Conservation (phyloP, 345 rosid species). For the Arabis hirsuta region DNA sequence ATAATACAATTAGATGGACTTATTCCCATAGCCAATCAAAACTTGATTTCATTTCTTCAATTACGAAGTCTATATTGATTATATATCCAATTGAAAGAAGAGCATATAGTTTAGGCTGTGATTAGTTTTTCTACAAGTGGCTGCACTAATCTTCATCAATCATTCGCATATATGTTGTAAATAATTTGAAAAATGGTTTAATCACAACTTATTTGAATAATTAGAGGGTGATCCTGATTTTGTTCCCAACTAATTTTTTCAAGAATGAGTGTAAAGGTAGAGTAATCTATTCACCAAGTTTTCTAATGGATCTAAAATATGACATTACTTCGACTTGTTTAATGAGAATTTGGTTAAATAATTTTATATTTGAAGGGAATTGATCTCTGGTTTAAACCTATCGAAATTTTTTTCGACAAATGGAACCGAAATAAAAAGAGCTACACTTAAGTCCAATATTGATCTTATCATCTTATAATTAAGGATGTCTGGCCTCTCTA, state of each 20-base stretch:
- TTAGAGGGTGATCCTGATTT: too few species aligned
- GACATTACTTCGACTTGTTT: too few species aligned
- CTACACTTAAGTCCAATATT: not conserved
- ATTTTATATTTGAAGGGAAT: too few species aligned
- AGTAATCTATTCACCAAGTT: too few species aligned
- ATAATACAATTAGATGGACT: constrained; percentile 15
- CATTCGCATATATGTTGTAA: constrained; percentile 15
- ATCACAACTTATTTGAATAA: constrained; percentile 7
- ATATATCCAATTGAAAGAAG: not conserved
- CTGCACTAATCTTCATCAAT: not conserved
- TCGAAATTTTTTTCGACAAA: too few species aligned
- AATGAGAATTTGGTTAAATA: too few species aligned
- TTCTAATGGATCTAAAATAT: too few species aligned
- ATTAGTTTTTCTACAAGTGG: constrained; percentile 15
- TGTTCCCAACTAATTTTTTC: too few species aligned
- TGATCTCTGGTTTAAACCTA: too few species aligned
- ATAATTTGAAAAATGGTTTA: constrained; percentile 15
- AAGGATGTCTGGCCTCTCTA: not conserved
- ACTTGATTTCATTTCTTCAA: not conserved
- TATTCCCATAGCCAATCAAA: constrained; percentile 10
- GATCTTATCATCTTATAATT: constrained; percentile 5
- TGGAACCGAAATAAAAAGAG: not conserved
- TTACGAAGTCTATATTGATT: not conserved
- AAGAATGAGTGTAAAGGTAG: too few species aligned
- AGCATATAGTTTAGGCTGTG: constrained; percentile 11